phyloP scores from a whole-genome alignment of 176 grass and related monocot species.

The Canna indica region DNA sequence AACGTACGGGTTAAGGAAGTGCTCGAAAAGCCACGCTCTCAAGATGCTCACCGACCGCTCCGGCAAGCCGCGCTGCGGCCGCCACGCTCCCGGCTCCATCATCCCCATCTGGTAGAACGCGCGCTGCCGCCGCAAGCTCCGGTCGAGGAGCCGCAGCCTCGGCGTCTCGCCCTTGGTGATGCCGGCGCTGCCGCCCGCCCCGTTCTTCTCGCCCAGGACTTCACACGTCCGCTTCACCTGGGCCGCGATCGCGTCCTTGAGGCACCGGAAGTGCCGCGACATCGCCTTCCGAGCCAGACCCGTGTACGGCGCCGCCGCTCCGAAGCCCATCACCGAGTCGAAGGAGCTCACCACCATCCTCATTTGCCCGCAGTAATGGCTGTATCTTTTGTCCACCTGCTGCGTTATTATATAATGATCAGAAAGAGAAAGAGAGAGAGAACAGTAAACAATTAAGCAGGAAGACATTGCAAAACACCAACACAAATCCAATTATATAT shows the following conservation, averaged over 20 bases:
- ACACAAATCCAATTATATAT: no score
- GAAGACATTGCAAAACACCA: no score
- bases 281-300: constrained; percentile 94
- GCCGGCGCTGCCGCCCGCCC: constrained; percentile 47
- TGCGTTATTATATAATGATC: no score
- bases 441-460: no score
- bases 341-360: constrained; percentile 99
- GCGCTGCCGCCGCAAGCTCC: constrained; percentile 81
- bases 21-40: constrained; percentile 91
- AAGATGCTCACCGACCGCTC: constrained; percentile 84
- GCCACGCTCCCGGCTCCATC: constrained; percentile 97
- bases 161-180: constrained; percentile 94
- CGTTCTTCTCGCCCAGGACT: constrained; percentile 71
- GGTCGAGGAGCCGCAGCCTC: constrained; percentile 71
- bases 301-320: constrained; percentile 89
- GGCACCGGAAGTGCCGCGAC: constrained; percentile 97
- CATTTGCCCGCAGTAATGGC: constrained; percentile 99
- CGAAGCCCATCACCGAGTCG: constrained; percentile 96
- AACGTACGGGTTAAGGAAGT: constrained; percentile 92
- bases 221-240: constrained; percentile 65
- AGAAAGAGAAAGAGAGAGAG: no score
- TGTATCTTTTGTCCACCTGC: constrained; percentile 97
- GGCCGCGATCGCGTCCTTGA: constrained; percentile 72
- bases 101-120: constrained; percentile 99
- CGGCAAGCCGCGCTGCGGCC: constrained; percentile 90